Evolutionary conservation across 139 green algal genomes (phyloP).

Genomic region (Closterium sp.): DNA sequence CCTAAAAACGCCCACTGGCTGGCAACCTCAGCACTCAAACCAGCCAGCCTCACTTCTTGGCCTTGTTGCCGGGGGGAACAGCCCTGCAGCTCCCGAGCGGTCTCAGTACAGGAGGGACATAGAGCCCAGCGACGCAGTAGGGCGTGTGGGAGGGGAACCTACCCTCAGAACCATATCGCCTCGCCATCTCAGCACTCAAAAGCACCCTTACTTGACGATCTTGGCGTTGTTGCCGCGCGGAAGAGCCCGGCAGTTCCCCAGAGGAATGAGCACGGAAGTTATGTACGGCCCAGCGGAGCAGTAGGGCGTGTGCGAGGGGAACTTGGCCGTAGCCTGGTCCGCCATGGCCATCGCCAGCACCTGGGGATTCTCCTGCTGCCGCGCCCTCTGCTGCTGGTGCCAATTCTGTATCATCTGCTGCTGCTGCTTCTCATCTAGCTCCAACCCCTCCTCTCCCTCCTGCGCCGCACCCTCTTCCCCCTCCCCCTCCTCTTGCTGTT

Average conservation of each 20-base stretch:
- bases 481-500: no score
- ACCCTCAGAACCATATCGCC: background rate
- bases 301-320: background rate
- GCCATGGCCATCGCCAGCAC: background rate
- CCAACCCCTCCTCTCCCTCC: background rate
- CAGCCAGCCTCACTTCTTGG: background rate
- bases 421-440: background rate
- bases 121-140: background rate
- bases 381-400: background rate
- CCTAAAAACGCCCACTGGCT: no score
- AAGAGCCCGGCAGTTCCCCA: background rate
- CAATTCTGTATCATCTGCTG: background rate
- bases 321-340: background rate
- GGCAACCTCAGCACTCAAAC: background rate
- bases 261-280: background rate
- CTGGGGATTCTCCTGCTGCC: background rate
- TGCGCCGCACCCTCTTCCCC: background rate
- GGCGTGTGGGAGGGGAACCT: background rate
- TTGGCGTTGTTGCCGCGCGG: background rate
- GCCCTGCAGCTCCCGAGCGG: background rate
- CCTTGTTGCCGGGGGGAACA: background rate
- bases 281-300: background rate
- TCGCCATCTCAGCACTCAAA: background rate
- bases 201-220: background rate
- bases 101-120: background rate